Conservation (phyloP, 108 stramenopile species). For the Mediolabrus comicus region DNA sequence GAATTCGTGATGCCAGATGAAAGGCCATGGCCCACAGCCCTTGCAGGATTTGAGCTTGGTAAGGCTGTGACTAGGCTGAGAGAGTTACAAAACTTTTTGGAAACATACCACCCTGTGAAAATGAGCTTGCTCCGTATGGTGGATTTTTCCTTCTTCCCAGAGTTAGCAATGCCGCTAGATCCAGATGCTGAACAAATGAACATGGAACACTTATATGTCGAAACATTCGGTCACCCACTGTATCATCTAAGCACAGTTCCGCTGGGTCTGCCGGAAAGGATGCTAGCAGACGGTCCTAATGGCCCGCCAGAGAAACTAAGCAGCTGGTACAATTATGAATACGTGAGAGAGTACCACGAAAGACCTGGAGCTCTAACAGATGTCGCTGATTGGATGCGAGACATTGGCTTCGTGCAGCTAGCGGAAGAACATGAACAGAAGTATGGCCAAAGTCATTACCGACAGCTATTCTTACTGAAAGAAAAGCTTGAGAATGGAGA, state of each 20-base stretch:
- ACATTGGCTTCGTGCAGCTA: constrained; percentile 69
- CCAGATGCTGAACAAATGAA: constrained; percentile 69
- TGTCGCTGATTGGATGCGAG: constrained; percentile 61
- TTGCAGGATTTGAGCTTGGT: constrained; percentile 87
- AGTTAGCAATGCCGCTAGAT: constrained; percentile 72
- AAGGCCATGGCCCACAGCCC: constrained; percentile 87
- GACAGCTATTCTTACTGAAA: constrained; percentile 31
- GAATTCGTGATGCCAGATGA: constrained; percentile 90
- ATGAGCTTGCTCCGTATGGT: constrained; percentile 77
- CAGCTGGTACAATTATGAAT: constrained; percentile 81
- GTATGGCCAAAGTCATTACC: constrained; percentile 59
- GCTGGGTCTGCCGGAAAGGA: constrained; percentile 65
- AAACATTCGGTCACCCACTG: constrained; percentile 75
- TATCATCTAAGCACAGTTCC: constrained; percentile 72
- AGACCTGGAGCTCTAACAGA: constrained; percentile 51
- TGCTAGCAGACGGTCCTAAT: constrained; percentile 77
- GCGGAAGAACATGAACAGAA: constrained; percentile 84
- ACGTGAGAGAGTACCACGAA: constrained; percentile 67
- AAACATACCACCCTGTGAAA: constrained; percentile 86
- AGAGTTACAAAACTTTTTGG: constrained; percentile 80
- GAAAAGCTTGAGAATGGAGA: constrained; percentile 38
- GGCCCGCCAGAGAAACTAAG: constrained; percentile 57
- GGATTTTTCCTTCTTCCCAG: constrained; percentile 88
- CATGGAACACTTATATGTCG: constrained; percentile 55
- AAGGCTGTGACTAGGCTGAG: constrained; percentile 72